Base-by-base conservation (phyloP, 352 stramenopile species). In the Pythium dissimile region DNA sequence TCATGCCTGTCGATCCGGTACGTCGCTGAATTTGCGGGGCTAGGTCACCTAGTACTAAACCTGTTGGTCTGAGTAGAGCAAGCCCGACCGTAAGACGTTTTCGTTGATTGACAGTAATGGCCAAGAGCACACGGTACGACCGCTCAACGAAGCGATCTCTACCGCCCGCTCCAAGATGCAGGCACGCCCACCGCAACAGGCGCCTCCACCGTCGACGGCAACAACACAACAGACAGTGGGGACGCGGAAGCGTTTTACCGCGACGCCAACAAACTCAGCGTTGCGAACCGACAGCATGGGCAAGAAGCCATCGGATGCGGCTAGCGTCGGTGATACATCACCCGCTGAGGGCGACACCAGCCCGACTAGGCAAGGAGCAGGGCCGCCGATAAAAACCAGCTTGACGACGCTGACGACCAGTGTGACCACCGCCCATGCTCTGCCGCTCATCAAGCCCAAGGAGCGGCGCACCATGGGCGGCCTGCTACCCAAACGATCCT, bases 391-490 rank as follows among this genome's bases (percentile, higher is more conserved):
- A 11, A 21, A 53, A 10, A 12, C 35, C 1, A 23, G 51, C n/a
- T 28, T 54, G 18, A 32, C 67, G 12, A 54, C 59, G 11, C 64
- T 79, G 15, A 69, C 62, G 5, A 63, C 69, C 31, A 77, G 53
- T 59, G 66, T 84, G 28, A 56, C 47, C 0, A 69, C 68, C 2
- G 72, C 78, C 57, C 70, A 72, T 0, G 73, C 72, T 41, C 58
- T 92, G 3, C 76, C 81, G 3, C 55, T 84, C 24, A 73, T 90
- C 46, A 70, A 73, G 46, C 59, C 73, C 0, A 75, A 75, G 4
- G 80, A 89, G 43, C 83, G 77, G 31, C 73, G 75, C 13, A 31
- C 57, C 4, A 89, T 92, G 75, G 82, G 82, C n/a, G 82, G 82
- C 6, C 48, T 80, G 15, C 55, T 88, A 37, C 80, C 78, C 27